Percentiles rank a stretch among this genome's conserved stretches.
Evolutionary conservation across 2,329 filamentous ascomycete species (phyloP).

Genomic region (Epichloe coenophiala): DNA sequence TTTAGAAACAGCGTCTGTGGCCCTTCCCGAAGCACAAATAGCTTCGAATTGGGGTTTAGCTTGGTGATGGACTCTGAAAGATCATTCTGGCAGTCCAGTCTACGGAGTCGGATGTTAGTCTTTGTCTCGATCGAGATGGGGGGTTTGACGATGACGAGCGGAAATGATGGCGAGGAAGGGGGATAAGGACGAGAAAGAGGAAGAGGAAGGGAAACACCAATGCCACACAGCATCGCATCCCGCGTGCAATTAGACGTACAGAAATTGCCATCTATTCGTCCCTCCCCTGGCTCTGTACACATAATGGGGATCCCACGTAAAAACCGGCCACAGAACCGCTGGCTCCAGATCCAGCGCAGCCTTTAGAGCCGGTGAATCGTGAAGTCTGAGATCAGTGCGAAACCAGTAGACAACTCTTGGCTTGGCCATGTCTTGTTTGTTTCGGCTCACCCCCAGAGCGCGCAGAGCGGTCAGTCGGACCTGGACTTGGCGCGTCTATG

Average conservation of each 20-base stretch:
- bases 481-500: neutral
- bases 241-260: constrained; percentile 27
- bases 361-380: constrained; percentile 62
- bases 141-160: neutral
- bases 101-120: constrained; percentile 13
- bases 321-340: constrained; percentile 57
- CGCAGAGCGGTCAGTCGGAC: neutral
- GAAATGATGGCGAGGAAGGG: neutral
- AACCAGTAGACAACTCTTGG: constrained; percentile 60
- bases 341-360: constrained; percentile 59
- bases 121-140: neutral
- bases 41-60: constrained; percentile 56
- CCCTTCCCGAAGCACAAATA: constrained; percentile 59
- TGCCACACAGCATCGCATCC: neutral
- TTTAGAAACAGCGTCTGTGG: constrained; percentile 60
- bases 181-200: too few relatives aligned
- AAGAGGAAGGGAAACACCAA: neutral
- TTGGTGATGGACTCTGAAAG: constrained; percentile 53
- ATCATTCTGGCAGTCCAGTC: constrained; percentile 60
- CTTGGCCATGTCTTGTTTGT: constrained; percentile 15
- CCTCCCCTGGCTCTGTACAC: constrained; percentile 60
- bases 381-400: constrained; percentile 61
- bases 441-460: neutral
- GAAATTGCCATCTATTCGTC: constrained; percentile 61
- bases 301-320: constrained; percentile 73